phyloP scores from a whole-genome alignment of 2,329 filamentous ascomycete genomes.

The Drechslera avenae region DNA sequence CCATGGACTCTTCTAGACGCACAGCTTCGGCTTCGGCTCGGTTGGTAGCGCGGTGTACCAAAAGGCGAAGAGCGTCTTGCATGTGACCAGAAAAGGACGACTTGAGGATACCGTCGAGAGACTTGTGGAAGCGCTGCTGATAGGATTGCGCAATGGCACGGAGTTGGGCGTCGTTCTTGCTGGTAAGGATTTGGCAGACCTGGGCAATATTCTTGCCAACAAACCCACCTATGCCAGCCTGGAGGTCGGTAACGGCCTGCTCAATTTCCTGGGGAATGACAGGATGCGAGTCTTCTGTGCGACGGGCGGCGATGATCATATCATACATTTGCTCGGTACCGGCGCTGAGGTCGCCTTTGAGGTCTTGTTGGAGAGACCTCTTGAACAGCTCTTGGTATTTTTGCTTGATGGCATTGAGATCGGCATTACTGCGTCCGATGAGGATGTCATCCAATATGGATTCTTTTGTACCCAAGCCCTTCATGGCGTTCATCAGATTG shows the following conservation, averaged over 20 bases:
- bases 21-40: constrained; percentile 83
- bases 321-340: constrained; percentile 87
- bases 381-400: constrained; percentile 73
- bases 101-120: constrained; percentile 74
- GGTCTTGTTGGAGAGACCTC: constrained; percentile 69
- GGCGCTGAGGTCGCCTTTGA: constrained; percentile 79
- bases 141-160: constrained; percentile 80
- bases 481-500: constrained; percentile 72
- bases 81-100: constrained; percentile 92
- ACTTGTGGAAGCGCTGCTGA: constrained; percentile 70
- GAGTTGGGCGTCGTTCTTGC: constrained; percentile 80
- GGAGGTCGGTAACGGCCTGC: constrained; percentile 75
- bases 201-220: constrained; percentile 74
- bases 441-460: constrained; percentile 83
- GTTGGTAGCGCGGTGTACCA: constrained; percentile 77
- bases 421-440: constrained; percentile 81
- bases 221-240: constrained; percentile 68
- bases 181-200: constrained; percentile 78
- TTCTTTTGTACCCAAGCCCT: constrained; percentile 86
- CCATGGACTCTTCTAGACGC: constrained; percentile 85
- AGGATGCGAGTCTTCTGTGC: constrained; percentile 78
- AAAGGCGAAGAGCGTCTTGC: constrained; percentile 79
- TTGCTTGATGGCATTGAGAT: constrained; percentile 82
- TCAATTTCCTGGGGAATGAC: constrained; percentile 76
- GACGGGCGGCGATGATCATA: constrained; percentile 75